These are phyloP conservation scores for Funneliformis mosseae DNA, from an alignment of 192 early-diverging fungal genomes.

Conservation along the genomic window DNA sequence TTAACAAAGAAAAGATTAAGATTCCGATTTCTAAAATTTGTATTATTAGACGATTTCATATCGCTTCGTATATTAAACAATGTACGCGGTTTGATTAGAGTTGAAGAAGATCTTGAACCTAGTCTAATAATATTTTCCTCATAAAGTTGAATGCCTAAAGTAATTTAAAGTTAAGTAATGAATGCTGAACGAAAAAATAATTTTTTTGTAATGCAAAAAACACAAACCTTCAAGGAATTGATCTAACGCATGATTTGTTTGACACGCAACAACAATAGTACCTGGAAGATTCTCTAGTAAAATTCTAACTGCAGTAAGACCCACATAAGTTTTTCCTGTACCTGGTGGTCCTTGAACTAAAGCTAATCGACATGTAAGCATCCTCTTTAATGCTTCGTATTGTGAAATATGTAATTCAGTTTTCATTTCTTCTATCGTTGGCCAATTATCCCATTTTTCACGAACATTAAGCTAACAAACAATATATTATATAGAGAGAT, in stretches of 20 bases:
- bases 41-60: conserved; percentile 25
- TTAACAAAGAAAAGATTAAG: conserved; percentile 32
- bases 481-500: neutral
- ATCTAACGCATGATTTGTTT: conserved; percentile 60
- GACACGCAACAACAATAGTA: conserved; percentile 55
- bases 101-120: conserved; percentile 53
- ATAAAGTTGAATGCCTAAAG: conserved; percentile 44
- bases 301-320: conserved; percentile 49
- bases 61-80: conserved; percentile 45
- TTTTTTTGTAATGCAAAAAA: neutral
- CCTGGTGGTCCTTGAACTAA: conserved; percentile 63
- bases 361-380: conserved; percentile 48
- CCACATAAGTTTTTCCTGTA: conserved; percentile 62
- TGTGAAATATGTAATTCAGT: conserved; percentile 38
- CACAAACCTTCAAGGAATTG: conserved; percentile 44
- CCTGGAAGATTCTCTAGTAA: conserved; percentile 47
- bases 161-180: neutral
- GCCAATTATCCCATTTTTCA: conserved; percentile 14
- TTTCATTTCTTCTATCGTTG: neutral
- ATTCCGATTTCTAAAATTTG: neutral
- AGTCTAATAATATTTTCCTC: conserved; percentile 51
- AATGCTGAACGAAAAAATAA: neutral
- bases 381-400: conserved; percentile 48
- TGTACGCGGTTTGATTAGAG: conserved; percentile 36
- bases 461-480: conserved; percentile 20